Conservation (phyloP, 2,329 filamentous ascomycete genomes). For the Fusarium buxicola region DNA sequence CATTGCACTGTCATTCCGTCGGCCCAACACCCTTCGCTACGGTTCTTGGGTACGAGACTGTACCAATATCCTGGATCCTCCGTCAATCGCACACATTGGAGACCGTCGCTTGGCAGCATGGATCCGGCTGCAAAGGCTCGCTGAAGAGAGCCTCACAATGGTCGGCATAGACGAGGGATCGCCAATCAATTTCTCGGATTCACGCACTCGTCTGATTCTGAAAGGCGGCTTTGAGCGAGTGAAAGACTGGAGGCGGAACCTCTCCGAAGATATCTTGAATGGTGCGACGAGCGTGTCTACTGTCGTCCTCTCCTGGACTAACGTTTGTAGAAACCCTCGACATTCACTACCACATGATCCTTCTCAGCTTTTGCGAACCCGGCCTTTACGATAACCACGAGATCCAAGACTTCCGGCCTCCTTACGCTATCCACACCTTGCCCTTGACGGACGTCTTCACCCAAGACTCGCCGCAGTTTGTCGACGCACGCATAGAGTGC, state of each 20-base stretch:
- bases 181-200: conserved; percentile 12
- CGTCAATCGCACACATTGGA: background rate
- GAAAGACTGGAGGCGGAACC: conserved; percentile 6
- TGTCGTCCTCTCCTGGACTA: background rate
- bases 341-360: conserved; percentile 27
- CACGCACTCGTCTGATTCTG: conserved; percentile 12
- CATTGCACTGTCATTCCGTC: conserved; percentile 21
- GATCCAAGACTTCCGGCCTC: conserved; percentile 22
- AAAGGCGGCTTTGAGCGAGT: conserved; percentile 7
- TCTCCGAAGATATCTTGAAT: conserved; percentile 14
- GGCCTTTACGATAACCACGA: conserved; percentile 20
- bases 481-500: background rate
- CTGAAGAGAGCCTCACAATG: conserved; percentile 21
- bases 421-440: conserved; percentile 11
- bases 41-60: conserved; percentile 19
- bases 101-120: conserved; percentile 19
- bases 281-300: background rate
- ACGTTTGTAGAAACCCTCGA: conserved; percentile 11
- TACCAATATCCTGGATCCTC: conserved; percentile 1
- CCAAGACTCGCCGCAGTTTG: background rate
- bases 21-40: conserved; percentile 12
- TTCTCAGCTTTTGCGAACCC: conserved; percentile 15
- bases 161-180: conserved; percentile 9
- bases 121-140: conserved; percentile 14
- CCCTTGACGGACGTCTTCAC: background rate